Percentiles rank a stretch among this genome's conserved stretches.
These are phyloP conservation scores for Lactifluus pinguis DNA, from an alignment of 768 basidiomycete species.

Conservation along the genomic window DNA sequence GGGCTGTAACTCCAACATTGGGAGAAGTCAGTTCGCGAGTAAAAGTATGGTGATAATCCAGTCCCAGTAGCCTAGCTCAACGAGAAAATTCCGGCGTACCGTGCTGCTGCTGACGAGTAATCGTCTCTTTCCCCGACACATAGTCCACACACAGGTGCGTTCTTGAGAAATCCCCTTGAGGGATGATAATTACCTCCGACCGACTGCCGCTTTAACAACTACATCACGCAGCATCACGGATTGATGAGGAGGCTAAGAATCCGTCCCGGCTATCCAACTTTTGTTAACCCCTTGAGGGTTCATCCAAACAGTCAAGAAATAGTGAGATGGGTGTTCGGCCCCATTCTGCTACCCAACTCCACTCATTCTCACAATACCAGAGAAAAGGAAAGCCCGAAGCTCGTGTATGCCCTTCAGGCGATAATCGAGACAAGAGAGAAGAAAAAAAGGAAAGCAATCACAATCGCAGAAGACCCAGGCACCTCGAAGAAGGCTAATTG, in stretches of 20 bases:
- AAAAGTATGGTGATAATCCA: not conserved
- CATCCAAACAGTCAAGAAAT: not conserved
- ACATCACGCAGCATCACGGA: not conserved
- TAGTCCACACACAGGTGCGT: not conserved
- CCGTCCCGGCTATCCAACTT: not conserved
- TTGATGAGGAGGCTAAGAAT: not conserved
- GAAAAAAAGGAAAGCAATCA: not conserved
- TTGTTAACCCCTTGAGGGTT: constrained; percentile 12
- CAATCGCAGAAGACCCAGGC: not conserved
- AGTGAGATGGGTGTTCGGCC: not conserved
- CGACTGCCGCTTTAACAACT: not conserved
- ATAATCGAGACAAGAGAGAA: not conserved
- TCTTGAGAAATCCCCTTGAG: constrained; percentile 4
- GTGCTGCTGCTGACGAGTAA: not conserved
- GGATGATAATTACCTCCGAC: not conserved
- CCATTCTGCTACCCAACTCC: not conserved
- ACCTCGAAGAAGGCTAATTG: not conserved
- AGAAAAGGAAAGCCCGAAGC: not conserved
- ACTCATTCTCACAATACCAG: not conserved
- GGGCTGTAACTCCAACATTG: not conserved
- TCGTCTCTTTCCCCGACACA: not conserved
- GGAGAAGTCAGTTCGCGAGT: not conserved
- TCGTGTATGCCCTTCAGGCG: constrained; percentile 1
- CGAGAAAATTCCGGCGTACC: not conserved
- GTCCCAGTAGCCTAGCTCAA: not conserved